Conservation (phyloP, 441 rosid genomes). For the Hura crepitans region DNA sequence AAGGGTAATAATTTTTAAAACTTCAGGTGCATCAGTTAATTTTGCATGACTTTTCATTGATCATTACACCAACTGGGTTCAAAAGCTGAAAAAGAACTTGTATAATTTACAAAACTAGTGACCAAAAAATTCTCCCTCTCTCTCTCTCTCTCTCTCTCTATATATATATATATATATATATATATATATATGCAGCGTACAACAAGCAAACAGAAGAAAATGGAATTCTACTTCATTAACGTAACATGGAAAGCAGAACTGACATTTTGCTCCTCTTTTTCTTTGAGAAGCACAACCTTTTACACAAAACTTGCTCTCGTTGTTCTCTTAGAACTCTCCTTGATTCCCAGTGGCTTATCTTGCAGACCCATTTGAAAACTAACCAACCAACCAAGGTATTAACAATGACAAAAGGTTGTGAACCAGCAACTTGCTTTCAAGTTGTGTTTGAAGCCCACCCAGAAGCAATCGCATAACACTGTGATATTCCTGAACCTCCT, state of each 20-base stretch:
- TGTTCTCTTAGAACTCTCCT: slow-evolving; percentile 5
- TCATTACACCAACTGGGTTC: too few species aligned
- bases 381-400: slow-evolving; percentile 2
- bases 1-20: too few species aligned
- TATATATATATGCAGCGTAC: slow-evolving; percentile 22
- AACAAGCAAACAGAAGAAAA: slow-evolving; percentile 17
- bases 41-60: too few species aligned
- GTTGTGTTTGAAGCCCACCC: slow-evolving; percentile 10
- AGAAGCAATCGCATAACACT: slow-evolving; percentile 14
- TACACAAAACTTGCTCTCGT: not conserved
- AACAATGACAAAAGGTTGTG: slow-evolving; percentile 15
- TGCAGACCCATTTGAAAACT: slow-evolving; percentile 12
- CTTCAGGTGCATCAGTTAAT: too few species aligned
- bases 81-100: too few species aligned
- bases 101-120: too few species aligned
- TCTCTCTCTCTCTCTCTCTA: too few species aligned
- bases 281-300: slow-evolving; percentile 7
- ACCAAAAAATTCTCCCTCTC: too few species aligned
- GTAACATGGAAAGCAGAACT: slow-evolving; percentile 16
- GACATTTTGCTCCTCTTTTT: slow-evolving; percentile 2
- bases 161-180: too few species aligned
- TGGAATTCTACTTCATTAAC: slow-evolving; percentile 11
- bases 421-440: slow-evolving; percentile 9
- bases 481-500: slow-evolving; percentile 26
- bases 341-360: slow-evolving; percentile 10